phyloP scores from a whole-genome alignment of 257 asterid species.

The Solanum tarapatanum region DNA sequence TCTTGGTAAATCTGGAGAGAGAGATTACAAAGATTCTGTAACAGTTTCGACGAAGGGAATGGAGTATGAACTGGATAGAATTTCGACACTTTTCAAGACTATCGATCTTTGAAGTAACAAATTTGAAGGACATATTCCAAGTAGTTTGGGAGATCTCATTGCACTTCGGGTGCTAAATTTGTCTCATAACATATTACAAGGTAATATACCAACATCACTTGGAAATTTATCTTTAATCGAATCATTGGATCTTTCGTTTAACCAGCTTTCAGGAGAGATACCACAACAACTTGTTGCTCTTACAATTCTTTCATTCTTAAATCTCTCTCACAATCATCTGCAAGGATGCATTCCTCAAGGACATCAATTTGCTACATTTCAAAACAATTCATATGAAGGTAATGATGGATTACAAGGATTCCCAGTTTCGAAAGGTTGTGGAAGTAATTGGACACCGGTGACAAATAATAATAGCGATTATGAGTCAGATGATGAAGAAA shows the following conservation, averaged over 20 bases:
- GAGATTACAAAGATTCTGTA: neutral
- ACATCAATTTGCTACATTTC: neutral
- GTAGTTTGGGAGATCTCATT: neutral
- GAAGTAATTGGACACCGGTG: rapidly evolving
- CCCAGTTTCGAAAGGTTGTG: neutral
- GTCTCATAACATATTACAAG: neutral
- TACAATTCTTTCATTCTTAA: neutral
- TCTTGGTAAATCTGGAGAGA: neutral
- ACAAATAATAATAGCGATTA: neutral
- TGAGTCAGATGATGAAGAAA: neutral
- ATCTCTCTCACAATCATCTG: neutral
- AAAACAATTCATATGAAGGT: neutral
- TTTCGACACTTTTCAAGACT: neutral
- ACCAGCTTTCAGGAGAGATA: neutral
- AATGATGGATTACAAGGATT: neutral
- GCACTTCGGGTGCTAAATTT: neutral
- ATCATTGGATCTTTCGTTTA: neutral
- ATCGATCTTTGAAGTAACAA: neutral
- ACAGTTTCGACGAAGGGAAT: neutral
- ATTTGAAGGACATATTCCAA: neutral
- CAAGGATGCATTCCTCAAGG: neutral
- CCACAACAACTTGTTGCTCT: neutral
- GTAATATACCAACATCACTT: neutral
- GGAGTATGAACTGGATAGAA: neutral
- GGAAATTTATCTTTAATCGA: neutral